phyloP scores from a whole-genome alignment of 1,284 basidiomycete species.

The Vanrija sp. region DNA sequence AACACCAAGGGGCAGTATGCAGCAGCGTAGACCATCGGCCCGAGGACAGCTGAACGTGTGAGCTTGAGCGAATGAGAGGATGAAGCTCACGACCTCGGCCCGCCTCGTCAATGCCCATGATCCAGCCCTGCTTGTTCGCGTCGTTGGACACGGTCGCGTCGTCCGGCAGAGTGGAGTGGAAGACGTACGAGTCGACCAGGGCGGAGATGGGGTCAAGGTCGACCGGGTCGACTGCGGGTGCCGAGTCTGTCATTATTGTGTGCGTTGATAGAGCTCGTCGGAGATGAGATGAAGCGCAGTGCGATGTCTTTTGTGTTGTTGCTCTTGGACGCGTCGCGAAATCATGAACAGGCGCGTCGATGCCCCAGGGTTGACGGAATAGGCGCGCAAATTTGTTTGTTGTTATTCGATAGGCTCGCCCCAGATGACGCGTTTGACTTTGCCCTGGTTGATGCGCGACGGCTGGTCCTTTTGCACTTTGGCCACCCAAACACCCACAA shows the following conservation, averaged over 20 bases:
- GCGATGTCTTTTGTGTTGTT: neutral
- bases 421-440: neutral
- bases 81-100: slow-evolving; percentile 69
- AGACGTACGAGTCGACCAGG: slow-evolving; percentile 70
- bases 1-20: slow-evolving; percentile 85
- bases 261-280: neutral
- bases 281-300: neutral
- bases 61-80: neutral
- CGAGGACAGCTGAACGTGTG: slow-evolving; percentile 19
- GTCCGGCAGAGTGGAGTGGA: slow-evolving; percentile 73
- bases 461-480: neutral
- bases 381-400: no score
- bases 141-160: slow-evolving; percentile 49
- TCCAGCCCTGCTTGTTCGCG: slow-evolving; percentile 53
- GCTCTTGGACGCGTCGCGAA: neutral
- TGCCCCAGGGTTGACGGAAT: no score
- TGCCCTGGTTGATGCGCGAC: neutral
- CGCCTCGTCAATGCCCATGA: slow-evolving; percentile 95
- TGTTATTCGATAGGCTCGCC: no score
- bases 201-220: slow-evolving; percentile 57
- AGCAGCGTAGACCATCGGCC: slow-evolving; percentile 89
- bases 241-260: neutral
- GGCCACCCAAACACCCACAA: neutral
- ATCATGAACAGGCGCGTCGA: neutral
- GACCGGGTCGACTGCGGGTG: slow-evolving; percentile 38